Base-by-base conservation (phyloP, 345 rosid genomes). In the Euphorbia pulcherrima region DNA sequence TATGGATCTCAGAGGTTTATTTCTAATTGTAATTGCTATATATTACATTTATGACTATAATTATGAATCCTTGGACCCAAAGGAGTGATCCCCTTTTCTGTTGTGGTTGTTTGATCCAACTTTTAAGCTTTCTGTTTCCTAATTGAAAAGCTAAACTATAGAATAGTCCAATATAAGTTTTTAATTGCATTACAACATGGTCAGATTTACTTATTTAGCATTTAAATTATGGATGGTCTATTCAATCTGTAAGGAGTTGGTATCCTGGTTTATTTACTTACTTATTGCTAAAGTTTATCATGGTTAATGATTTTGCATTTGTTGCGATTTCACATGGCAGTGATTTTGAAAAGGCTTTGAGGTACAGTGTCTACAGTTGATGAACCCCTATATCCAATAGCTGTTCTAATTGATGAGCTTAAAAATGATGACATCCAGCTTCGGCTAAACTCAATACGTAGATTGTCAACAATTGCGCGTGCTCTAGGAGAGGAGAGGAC, bases 401-500 rank as follows among this genome's bases (percentile, higher is more conserved):
- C 97, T 2, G 79, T 93, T 58, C 86, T 93, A 51, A 93, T 90
- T 72, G 97, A 90, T 17, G 96, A 93, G 84, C 81, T 93, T 39
- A 90, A 93, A 80, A 90, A 93, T 68, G 98, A 93, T 67, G 97
- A 93, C 75, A 93, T 93, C 53, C 97, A 93, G 83, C 87, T 93
- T 9, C 83, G 98, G 11, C 67, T 93, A 76, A 89, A 89, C 82
- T 90, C 98, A 0, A 93, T 93, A 52, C 90, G 96, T 33, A 87
- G 94, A 59, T 69, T 93, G 46, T 90, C 98, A 35, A 93, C 98
- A 0, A 93, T 93, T 61, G 97, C 97, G 5, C 92, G 96, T 60
- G 98, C 98, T 35, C 97, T 93, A 51, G 97, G 98, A 30, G 98
- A 93, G 81, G 98, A 93, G 61, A 86, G 96, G 33, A 90, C 96